phyloP scores from a whole-genome alignment of 192 early-diverging fungal species.

The Coemansia sp. region DNA sequence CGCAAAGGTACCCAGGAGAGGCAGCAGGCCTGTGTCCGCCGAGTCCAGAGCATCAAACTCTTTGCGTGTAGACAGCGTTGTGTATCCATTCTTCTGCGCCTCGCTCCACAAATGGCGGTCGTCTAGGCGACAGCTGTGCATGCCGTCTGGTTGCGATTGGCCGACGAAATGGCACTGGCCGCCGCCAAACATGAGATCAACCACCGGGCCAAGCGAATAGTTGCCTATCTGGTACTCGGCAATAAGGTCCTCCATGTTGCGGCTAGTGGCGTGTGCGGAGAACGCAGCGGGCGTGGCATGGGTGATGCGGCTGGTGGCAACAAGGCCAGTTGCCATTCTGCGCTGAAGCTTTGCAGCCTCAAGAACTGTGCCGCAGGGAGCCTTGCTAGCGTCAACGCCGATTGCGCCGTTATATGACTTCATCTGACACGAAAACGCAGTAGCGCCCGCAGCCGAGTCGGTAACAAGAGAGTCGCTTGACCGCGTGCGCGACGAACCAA shows the following conservation, averaged over 20 bases:
- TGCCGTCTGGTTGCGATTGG: conserved; percentile 47
- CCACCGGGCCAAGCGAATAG: conserved; percentile 75
- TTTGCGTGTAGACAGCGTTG: conserved; percentile 53
- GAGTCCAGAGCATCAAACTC: conserved; percentile 66
- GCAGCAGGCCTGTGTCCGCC: conserved; percentile 51
- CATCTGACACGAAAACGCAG: conserved; percentile 87
- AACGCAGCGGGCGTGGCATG: conserved; percentile 87
- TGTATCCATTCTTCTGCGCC: conserved; percentile 65
- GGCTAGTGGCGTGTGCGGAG: conserved; percentile 76
- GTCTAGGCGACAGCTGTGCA: conserved; percentile 76
- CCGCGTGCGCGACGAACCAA: conserved; percentile 90
- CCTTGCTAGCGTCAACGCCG: conserved; percentile 66
- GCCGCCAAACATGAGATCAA: conserved; percentile 92
- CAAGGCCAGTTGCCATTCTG: conserved; percentile 85
- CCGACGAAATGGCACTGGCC: conserved; percentile 90
- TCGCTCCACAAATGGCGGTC: conserved; percentile 66
- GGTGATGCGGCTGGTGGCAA: conserved; percentile 93
- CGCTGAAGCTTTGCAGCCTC: conserved; percentile 84
- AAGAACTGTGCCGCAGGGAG: conserved; percentile 89
- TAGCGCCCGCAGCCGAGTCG: conserved; percentile 96
- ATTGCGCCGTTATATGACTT: conserved; percentile 97
- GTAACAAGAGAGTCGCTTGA: conserved; percentile 83
- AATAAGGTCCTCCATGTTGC: conserved; percentile 85
- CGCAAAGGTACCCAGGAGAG: conserved; percentile 76
- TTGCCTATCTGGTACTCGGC: conserved; percentile 90